Conservation (phyloP, 345 rosid species). For the Boechera divaricarpa region DNA sequence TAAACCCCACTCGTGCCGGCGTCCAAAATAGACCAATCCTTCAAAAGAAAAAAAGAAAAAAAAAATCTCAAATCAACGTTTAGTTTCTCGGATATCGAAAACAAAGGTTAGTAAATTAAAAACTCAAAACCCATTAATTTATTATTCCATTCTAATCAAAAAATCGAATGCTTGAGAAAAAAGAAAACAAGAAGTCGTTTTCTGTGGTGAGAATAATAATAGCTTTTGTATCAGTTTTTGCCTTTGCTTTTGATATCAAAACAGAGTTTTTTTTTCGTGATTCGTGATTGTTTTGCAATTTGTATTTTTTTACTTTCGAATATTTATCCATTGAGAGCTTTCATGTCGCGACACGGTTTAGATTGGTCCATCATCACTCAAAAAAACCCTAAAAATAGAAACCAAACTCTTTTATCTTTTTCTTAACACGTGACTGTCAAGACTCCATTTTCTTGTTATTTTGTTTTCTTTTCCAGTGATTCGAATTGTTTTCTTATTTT, state of each 20-base stretch:
- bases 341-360: slow-evolving; percentile 55
- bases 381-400: slow-evolving; percentile 34
- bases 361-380: slow-evolving; percentile 50
- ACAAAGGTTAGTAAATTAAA: slow-evolving; percentile 13
- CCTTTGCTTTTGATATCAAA: slow-evolving; percentile 38
- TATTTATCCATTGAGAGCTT: slow-evolving; percentile 43
- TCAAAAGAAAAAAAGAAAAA: not conserved
- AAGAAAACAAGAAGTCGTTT: not conserved
- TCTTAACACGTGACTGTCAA: slow-evolving; percentile 45
- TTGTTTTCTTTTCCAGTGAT: not conserved
- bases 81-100: slow-evolving; percentile 31
- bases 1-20: slow-evolving; percentile 45
- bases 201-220: slow-evolving; percentile 26
- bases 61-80: not conserved
- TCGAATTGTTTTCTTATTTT: not conserved
- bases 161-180: not conserved
- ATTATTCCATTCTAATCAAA: not conserved
- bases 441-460: slow-evolving; percentile 43
- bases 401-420: slow-evolving; percentile 40
- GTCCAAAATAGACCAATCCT: slow-evolving; percentile 27
- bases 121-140: not conserved
- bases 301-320: not conserved
- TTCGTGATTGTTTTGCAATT: slow-evolving; percentile 37
- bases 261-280: slow-evolving; percentile 15
- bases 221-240: slow-evolving; percentile 29